A percentile compares a stretch with the other conserved stretches of the same genome.
These are phyloP conservation scores for Coprinopsis strossmayeri DNA, from an alignment of 768 basidiomycete genomes.

Conservation along the genomic window DNA sequence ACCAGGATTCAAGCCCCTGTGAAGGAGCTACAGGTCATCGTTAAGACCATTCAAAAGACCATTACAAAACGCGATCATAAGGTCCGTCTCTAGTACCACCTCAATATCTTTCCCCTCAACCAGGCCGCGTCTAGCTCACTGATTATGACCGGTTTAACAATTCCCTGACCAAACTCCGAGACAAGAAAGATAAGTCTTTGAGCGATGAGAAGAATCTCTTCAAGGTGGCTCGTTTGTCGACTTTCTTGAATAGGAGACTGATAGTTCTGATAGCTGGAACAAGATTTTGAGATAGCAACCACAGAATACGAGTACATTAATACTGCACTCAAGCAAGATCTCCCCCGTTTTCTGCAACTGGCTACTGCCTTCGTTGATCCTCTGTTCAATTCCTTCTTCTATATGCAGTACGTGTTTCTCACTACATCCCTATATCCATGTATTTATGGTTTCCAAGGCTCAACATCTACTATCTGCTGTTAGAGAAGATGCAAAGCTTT, in stretches of 20 bases:
- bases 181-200: conserved; percentile 97
- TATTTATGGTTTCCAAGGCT: conserved; percentile 39
- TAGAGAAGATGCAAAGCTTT: conserved; percentile 91
- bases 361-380: conserved; percentile 91
- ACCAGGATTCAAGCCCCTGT: conserved; percentile 77
- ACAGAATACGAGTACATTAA: conserved; percentile 95
- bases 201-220: conserved; percentile 96
- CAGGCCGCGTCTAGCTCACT: conserved; percentile 48
- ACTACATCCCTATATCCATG: not conserved
- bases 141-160: conserved; percentile 98
- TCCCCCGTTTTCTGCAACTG: conserved; percentile 89
- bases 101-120: not conserved
- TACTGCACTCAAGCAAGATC: conserved; percentile 80
- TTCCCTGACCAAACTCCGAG: conserved; percentile 87
- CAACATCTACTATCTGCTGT: conserved; percentile 89
- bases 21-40: conserved; percentile 81
- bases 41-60: conserved; percentile 89
- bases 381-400: conserved; percentile 97
- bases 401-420: conserved; percentile 81
- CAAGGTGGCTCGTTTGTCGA: conserved; percentile 52
- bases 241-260: not conserved
- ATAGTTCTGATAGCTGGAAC: conserved; percentile 65
- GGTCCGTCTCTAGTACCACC: conserved; percentile 28
- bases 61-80: conserved; percentile 98
- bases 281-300: conserved; percentile 90